Conservation (phyloP, 805 yeast species). For the Candida schatavii region DNA sequence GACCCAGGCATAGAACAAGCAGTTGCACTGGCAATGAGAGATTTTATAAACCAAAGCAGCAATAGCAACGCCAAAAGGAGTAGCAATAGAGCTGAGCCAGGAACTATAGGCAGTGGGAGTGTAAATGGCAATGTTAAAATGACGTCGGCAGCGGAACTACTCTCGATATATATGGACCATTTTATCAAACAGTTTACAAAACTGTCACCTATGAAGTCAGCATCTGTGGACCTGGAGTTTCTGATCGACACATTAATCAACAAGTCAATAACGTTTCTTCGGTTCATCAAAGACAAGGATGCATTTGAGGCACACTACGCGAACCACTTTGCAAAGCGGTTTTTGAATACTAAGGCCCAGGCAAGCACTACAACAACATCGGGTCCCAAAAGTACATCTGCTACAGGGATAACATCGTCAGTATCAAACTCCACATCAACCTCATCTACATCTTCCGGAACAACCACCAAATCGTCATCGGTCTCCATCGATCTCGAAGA, state of each 20-base stretch:
- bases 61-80: constrained; percentile 49
- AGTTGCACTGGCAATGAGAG: constrained; percentile 59
- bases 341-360: constrained; percentile 39
- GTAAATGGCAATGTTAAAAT: constrained; percentile 18
- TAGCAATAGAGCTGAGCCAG: constrained; percentile 16
- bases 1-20: constrained; percentile 51
- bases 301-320: constrained; percentile 81
- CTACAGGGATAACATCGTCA: constrained; percentile 1
- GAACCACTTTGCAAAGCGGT: constrained; percentile 80
- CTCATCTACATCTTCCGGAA: constrained; percentile 21
- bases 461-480: constrained; percentile 17
- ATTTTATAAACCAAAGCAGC: constrained; percentile 49
- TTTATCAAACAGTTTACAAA: constrained; percentile 35
- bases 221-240: constrained; percentile 6
- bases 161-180: constrained; percentile 40
- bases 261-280: constrained; percentile 59
- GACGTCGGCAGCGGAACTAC: constrained; percentile 31
- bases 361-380: background rate
- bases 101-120: constrained; percentile 20
- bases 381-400: background rate
- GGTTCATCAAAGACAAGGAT: constrained; percentile 77
- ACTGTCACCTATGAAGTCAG: constrained; percentile 12
- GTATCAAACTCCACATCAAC: constrained; percentile 9
- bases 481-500: constrained; percentile 62
- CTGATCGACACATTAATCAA: constrained; percentile 39